Base-by-base conservation (phyloP, 257 asterid species). In the Vinca minor region DNA sequence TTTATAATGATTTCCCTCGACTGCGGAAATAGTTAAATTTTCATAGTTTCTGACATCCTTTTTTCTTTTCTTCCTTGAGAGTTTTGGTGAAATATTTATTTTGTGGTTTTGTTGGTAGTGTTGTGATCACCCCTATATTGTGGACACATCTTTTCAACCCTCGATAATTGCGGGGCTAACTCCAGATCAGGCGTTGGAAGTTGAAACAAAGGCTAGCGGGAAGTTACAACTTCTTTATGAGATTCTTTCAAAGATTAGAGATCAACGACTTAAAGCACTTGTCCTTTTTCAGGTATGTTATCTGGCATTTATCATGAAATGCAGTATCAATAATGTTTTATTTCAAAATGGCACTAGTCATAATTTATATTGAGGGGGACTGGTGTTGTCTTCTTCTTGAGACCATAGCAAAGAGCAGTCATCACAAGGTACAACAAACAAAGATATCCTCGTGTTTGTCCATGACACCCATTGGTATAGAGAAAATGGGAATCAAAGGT, bases 161-260 rank as follows among this genome's bases (percentile, higher is more conserved):
- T 78, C 81, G 67, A 36, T 85, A 50, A 75, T 71, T 59, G 80
- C 76, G 64, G 79, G 77, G 69, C 77, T 82, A 72, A 69, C 77
- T 55, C 72, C 69, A 57, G 54, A 69, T 15, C 89, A 81, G 67
- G 48, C 76, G 52, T 74, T 84, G 80, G 87, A 87, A 52, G 64
- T 78, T 71, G 98, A 88, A 38, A 81, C 87, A 72, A 78, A 80
- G 80, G 89, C 91, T 60, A 82, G 97, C 78, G 98, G 96, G 64
- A 92, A 92, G 79, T 63, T 92, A 50, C 84, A 79, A 62, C 82
- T 85, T 73, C 91, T 92, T 68, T 85, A 89, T 69, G 59, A 39
- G 75, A 89, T 89, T 77, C 96, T 92, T 15, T 35, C 79, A 17
- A 95, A 85, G 79, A 73, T 83, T 49, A 77, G 74, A 75, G 36